Evolutionary conservation across 1,139 yeast genomes (phyloP), one percentile per base, ranked within the genome.

Genomic region (Taphrina populina): DNA sequence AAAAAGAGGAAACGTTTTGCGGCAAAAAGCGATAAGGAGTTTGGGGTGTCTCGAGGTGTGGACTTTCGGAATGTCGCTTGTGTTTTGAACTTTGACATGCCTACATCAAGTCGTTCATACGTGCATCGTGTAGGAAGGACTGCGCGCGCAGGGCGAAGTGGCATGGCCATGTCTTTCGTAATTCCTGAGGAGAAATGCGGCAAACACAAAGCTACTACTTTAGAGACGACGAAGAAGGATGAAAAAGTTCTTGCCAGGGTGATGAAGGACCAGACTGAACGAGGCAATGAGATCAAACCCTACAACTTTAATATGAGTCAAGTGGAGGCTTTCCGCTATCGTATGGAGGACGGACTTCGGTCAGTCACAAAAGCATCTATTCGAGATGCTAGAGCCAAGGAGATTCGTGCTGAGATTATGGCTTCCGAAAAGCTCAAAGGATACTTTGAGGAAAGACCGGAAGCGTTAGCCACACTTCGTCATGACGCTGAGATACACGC

Each of bases 401-500:
- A 94, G 69, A 77, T 94, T 68, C 85, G 86, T 68, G 80, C 83
- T 65, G 98, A 94, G 70, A 76, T 94, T 68, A 74, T 94, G 61
- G 81, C 90, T 41, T 85, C 95, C 62, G 96, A 88, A 62, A 88
- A 88, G 66, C 78, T 94, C 67, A 88, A 88, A 70, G 80, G 96
- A 66, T 95, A 88, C 71, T 94, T 94, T 67, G 96, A 92, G 70
- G 98, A 92, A 67, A 92, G 92, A 68, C 98, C 98, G n/a, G 95
- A 88, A 66, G 98, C 94, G 70, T 76, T 92, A 66, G 82, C 82
- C 11, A 81, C 84, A 54, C 79, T 92, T 68, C 83, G 96, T 68
- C 98, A 92, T 67, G 98, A 92, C 68, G 85, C 83, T 65, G 95
- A 86, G 63, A 69, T 87, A 59, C 95, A 90, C 66, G 83, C 95